Evolutionary conservation across 2,329 filamentous ascomycete species (phyloP).

Genomic region (Trichoderma lentiforme): DNA sequence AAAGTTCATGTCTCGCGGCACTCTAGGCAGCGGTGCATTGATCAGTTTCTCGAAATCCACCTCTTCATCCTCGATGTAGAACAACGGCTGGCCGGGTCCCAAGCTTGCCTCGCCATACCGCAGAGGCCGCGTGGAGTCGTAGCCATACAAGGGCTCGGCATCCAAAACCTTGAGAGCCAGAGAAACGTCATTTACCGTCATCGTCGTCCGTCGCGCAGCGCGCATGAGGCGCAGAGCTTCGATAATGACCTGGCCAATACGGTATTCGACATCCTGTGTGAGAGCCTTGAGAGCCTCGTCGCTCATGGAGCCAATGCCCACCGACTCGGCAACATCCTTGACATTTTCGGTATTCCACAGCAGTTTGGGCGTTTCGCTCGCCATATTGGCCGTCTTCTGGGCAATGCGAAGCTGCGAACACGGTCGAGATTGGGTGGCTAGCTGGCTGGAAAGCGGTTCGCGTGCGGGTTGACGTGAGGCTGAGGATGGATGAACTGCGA

Average conservation of each 20-base stretch:
- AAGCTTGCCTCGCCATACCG: conserved; percentile 91
- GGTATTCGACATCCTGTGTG: conserved; percentile 92
- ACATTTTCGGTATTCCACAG: conserved; percentile 98
- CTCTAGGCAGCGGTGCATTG: conserved; percentile 91
- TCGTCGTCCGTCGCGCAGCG: conserved; percentile 76
- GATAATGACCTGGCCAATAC: conserved; percentile 87
- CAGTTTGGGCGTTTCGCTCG: conserved; percentile 46
- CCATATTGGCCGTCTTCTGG: conserved; percentile 28
- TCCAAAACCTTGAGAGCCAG: conserved; percentile 83
- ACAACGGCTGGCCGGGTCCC: conserved; percentile 89
- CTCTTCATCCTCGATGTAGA: conserved; percentile 97
- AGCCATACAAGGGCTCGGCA: conserved; percentile 93
- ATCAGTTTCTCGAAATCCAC: conserved; percentile 99
- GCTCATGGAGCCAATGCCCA: conserved; percentile 76
- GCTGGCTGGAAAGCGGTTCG: not conserved
- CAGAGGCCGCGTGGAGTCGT: conserved; percentile 85
- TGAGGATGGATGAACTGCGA: not conserved
- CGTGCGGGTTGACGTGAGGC: not conserved
- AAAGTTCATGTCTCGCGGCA: conserved; percentile 87
- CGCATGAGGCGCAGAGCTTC: conserved; percentile 97
- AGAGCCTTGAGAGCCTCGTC: conserved; percentile 86
- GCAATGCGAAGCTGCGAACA: not conserved
- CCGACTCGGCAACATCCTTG: conserved; percentile 91
- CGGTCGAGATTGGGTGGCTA: not conserved
- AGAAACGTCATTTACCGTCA: conserved; percentile 86